Evolutionary conservation across 2,329 filamentous ascomycete genomes (phyloP), one percentile per base, ranked within the genome.

Genomic region (Fusarium pilosicola): DNA sequence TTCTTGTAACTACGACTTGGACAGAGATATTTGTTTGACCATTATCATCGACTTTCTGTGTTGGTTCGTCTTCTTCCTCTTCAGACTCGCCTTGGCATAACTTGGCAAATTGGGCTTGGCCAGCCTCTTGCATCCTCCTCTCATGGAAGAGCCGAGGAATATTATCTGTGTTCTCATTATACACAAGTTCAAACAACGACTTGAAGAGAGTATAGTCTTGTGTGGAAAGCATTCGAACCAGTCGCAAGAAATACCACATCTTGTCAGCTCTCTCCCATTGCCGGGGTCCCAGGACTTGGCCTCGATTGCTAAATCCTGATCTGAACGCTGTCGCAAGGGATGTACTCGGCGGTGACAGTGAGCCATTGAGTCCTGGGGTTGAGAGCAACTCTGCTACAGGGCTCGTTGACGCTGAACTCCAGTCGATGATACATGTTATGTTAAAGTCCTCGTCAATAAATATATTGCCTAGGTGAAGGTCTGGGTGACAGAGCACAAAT

Each of bases 41-140:
- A 14, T n/a, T 9, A 4, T 9, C 1, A 12, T 38, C 11, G 0
- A 0, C 24, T 22, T 9, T 3, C 14, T 17, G 14, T 26, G 6
- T 6, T 18, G 6, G 1, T 14, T 20, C n/a, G 6, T 22, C 24
- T 22, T 38, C n/a, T 36, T 54, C 48, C 4, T 18, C 32, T 22
- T n/a, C 51, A 39, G 51, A 17, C 14, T 38, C 34, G 1, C 5
- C 10, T 22, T 38, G 13, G 18, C 51, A 54, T 10, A 54, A 13
- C 32, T 13, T 22, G 0, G 51, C 24, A 5, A 54, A 28, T 9
- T 22, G 5, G 5, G 24, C 24, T 18, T 22, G 24, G 14, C 51
- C 34, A 20, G 24, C 8, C 24, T 54, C 2, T 38, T 17, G 51
- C 34, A 54, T 38, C 0, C 13, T 54, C 24, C 32, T 38, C 9